Base-by-base conservation (phyloP, 2,329 filamentous ascomycete species). In the Aspergillus versicolor region DNA sequence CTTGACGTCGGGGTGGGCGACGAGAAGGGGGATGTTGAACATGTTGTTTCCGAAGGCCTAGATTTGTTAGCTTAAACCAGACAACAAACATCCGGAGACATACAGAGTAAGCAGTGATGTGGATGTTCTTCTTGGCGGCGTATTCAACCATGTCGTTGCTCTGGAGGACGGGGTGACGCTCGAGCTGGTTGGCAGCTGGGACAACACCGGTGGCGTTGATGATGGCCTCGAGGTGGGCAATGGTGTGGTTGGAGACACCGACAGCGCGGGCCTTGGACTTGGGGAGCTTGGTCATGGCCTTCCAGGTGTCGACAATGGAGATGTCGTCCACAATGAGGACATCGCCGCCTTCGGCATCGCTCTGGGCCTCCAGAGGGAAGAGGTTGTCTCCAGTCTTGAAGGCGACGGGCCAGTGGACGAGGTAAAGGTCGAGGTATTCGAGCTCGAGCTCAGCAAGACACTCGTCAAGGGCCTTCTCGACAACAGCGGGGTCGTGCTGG, bases 141-240 rank as follows among this genome's bases (percentile, higher is more conserved):
- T 81, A 85, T 13, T 80, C 75, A 7, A 87, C 71, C 27, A 90
- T 73, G 17, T 82, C 77, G 2, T 75, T 74, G 67, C 84, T 87
- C 68, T 88, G 87, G 11, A 89, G 78, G 65, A 87, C 88, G 2
- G 87, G 85, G 70, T 89, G 86, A 51, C 84, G 84, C 70, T 89
- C 87, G 61, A 89, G 84, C 73, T 89, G 87, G 73, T 89, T 89
- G 63, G 82, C 81, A 2, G 84, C 84, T 1, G 87, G 87, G 1
- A 84, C 75, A 63, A 90, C 81, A 42, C 72, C 73, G n/a, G 73
- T 75, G 51, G 73, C 84, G 40, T 81, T 77, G 71, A 84, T 80
- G 65, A 87, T 68, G 49, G 78, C 76, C 66, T 87, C 79, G 65
- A 87, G 73, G 53, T 55, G 46, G 24, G 70, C 65, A 40, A 71